These are phyloP conservation scores for Emericellopsis atlantica DNA, from an alignment of 2,329 filamentous ascomycete genomes.

Conservation along the genomic window DNA sequence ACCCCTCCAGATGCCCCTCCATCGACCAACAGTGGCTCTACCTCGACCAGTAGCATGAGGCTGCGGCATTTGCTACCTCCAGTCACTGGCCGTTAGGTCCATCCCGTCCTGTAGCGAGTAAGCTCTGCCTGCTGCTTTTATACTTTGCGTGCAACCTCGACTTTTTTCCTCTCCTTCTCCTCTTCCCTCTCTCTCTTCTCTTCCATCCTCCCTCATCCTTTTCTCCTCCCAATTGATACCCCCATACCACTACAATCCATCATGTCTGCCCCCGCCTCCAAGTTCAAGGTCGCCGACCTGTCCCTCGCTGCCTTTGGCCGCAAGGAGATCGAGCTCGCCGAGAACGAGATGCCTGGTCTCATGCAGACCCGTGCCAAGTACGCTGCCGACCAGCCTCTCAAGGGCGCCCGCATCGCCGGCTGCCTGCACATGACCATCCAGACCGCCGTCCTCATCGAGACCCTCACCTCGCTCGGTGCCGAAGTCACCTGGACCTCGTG, in stretches of 20 bases:
- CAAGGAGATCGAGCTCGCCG: constrained; percentile 96
- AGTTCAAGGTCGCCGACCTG: constrained; percentile 98
- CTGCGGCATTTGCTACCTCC: constrained; percentile 2
- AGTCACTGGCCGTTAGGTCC: neutral
- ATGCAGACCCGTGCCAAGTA: constrained; percentile 93
- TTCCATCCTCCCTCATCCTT: constrained; percentile 11
- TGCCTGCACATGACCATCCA: constrained; percentile 99
- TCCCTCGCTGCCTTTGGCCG: constrained; percentile 95
- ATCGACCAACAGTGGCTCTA: no score
- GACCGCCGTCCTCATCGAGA: constrained; percentile 98
- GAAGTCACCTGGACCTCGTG: constrained; percentile 98
- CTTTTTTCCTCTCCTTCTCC: neutral
- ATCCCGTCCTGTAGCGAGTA: no score
- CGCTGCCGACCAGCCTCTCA: constrained; percentile 81
- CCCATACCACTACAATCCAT: constrained; percentile 11
- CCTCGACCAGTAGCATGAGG: no score
- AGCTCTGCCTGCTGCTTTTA: no score
- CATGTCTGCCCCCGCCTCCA: constrained; percentile 72
- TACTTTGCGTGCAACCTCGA: no score
- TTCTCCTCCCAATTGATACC: constrained; percentile 6
- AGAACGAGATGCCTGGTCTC: constrained; percentile 94
- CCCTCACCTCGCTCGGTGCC: constrained; percentile 82
- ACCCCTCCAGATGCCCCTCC: neutral
- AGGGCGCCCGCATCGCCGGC: constrained; percentile 89
- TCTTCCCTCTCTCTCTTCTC: constrained; percentile 12